Percentiles rank a stretch among this genome's conserved stretches.
Conservation (phyloP, 2,329 filamentous ascomycete species). For the Penicillium thymicola region DNA sequence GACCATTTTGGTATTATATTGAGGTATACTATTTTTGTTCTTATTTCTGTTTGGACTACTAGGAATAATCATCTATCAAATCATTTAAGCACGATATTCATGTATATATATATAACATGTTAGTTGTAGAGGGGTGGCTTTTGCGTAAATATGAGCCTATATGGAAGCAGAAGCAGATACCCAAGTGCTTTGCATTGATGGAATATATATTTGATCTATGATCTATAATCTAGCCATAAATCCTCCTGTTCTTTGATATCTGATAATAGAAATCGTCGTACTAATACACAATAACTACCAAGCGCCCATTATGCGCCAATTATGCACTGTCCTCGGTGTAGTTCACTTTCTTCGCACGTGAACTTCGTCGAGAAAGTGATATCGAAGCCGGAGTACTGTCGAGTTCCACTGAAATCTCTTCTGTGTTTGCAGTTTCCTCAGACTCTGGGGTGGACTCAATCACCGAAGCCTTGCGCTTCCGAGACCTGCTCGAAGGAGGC, state of each 20-base stretch:
- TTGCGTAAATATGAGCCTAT: neutral
- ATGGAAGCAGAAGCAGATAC: neutral
- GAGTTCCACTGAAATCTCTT: constrained; percentile 1
- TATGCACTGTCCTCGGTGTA: constrained; percentile 35
- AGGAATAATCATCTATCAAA: neutral
- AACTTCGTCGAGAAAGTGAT: constrained; percentile 27
- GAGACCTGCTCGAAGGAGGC: constrained; percentile 16
- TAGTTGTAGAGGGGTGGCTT: neutral
- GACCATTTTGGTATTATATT: neutral
- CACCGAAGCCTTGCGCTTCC: constrained; percentile 33
- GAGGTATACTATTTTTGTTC: neutral
- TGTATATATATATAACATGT: neutral
- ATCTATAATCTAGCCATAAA: neutral
- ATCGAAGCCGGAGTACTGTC: constrained; percentile 1
- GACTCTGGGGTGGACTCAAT: constrained; percentile 27
- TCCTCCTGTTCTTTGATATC: neutral
- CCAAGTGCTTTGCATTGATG: neutral
- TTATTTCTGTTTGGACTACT: neutral
- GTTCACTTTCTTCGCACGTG: constrained; percentile 33
- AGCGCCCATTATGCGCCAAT: constrained; percentile 7
- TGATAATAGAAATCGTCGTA: neutral
- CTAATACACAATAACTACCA: neutral
- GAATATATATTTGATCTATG: neutral
- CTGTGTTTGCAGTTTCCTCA: constrained; percentile 24
- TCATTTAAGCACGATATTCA: no score